Conservation (phyloP, 176 grass and related monocot genomes). For the Hordeum marinum region DNA sequence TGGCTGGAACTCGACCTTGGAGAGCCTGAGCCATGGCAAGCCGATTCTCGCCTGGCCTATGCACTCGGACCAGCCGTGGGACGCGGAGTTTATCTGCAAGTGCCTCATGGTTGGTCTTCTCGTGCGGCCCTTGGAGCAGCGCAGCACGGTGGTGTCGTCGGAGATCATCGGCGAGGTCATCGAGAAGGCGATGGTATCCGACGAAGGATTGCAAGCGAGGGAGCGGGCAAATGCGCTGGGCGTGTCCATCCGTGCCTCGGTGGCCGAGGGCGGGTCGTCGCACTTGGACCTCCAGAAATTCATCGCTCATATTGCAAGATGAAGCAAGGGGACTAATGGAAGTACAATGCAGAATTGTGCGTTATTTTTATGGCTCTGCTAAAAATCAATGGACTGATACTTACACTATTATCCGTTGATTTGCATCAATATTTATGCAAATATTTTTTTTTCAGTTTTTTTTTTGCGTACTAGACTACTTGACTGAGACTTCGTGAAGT, state of each 20-base stretch:
- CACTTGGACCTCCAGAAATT: neutral
- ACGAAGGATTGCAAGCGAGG: constrained; percentile 11
- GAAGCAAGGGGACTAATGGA: neutral
- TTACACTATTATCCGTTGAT: no score
- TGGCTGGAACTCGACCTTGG: constrained; percentile 79
- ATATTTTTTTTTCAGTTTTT: no score
- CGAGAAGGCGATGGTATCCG: constrained; percentile 21
- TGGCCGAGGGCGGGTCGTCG: constrained; percentile 4
- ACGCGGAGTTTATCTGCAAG: constrained; percentile 44
- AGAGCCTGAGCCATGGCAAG: neutral
- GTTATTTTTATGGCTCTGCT: no score
- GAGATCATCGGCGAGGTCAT: constrained; percentile 20
- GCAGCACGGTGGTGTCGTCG: neutral
- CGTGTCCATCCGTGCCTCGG: constrained; percentile 22
- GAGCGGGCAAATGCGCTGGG: constrained; percentile 35
- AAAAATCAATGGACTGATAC: no score
- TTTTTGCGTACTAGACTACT: no score
- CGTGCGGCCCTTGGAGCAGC: constrained; percentile 4
- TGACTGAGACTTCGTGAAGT: no score
- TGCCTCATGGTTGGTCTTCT: neutral
- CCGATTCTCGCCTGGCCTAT: constrained; percentile 53
- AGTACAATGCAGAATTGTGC: neutral
- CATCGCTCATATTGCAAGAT: constrained; percentile 1
- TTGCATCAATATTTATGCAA: no score
- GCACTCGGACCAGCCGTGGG: constrained; percentile 44